A percentile compares a stretch with the other conserved stretches of the same genome.
Conservation (phyloP, 805 yeast genomes). For the Dipodascus albidus region DNA sequence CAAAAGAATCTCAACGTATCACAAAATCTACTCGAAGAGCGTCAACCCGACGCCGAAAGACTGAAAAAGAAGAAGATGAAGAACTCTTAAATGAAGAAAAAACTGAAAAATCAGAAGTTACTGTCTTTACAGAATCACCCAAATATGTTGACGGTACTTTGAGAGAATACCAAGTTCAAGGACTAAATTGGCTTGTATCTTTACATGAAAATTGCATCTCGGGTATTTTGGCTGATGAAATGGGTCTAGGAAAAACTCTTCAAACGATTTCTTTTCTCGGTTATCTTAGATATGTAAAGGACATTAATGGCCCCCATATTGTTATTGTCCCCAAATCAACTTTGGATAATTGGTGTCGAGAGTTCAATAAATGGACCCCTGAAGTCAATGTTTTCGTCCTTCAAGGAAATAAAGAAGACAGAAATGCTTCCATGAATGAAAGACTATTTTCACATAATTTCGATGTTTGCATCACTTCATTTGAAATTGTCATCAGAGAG, state of each 20-base stretch:
- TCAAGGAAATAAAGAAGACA: constrained; percentile 77
- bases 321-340: constrained; percentile 94
- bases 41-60: constrained; percentile 13
- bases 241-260: constrained; percentile 94
- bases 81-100: constrained; percentile 66
- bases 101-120: constrained; percentile 39
- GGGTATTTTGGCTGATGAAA: constrained; percentile 94
- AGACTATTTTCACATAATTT: constrained; percentile 59
- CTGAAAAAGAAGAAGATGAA: constrained; percentile 79
- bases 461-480: constrained; percentile 84
- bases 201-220: constrained; percentile 75
- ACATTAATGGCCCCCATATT: constrained; percentile 80
- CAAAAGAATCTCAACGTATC: constrained; percentile 12
- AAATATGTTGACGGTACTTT: constrained; percentile 58
- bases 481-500: constrained; percentile 86
- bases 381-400: constrained; percentile 75
- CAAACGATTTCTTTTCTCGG: constrained; percentile 93
- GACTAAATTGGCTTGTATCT: constrained; percentile 87
- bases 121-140: constrained; percentile 76
- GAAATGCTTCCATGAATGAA: constrained; percentile 48
- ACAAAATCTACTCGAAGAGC: constrained; percentile 31
- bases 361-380: constrained; percentile 90
- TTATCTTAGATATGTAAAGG: constrained; percentile 62
- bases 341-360: constrained; percentile 91
- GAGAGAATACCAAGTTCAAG: constrained; percentile 89